Evolutionary conservation across 1,284 basidiomycete species (phyloP).

Genomic region (Dichomitus squalens): DNA sequence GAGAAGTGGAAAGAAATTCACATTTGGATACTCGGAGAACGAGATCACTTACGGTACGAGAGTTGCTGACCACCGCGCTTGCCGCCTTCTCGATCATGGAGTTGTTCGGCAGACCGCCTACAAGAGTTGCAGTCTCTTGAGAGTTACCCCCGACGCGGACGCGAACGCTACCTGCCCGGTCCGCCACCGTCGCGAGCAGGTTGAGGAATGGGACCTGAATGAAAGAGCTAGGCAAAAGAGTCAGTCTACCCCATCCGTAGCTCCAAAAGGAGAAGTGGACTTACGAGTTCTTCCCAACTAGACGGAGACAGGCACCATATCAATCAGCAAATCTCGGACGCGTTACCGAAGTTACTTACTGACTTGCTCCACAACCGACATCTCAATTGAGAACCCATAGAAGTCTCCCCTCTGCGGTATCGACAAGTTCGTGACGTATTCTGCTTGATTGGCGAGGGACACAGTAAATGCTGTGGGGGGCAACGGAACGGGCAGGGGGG

Average conservation of each 20-base stretch:
- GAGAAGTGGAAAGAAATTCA: not conserved
- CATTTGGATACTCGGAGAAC: too few species aligned
- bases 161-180: conserved; percentile 57
- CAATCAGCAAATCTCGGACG: not conserved
- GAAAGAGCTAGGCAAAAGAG: conserved; percentile 39
- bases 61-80: conserved; percentile 29
- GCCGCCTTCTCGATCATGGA: conserved; percentile 22
- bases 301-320: not conserved
- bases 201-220: conserved; percentile 73
- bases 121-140: conserved; percentile 62
- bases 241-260: not conserved
- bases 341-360: conserved; percentile 43
- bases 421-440: conserved; percentile 40
- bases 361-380: conserved; percentile 68
- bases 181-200: conserved; percentile 66
- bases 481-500: conserved; percentile 19
- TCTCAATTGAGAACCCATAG: conserved; percentile 72
- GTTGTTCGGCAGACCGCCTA: conserved; percentile 33
- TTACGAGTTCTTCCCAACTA: conserved; percentile 23
- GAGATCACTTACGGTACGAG: conserved; percentile 25
- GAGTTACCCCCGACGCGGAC: conserved; percentile 82
- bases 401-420: conserved; percentile 63
- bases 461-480: conserved; percentile 29
- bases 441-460: conserved; percentile 24
- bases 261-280: conserved; percentile 26